Conservation (phyloP, 2,329 filamentous ascomycete genomes). For the Exophiala sideris region DNA sequence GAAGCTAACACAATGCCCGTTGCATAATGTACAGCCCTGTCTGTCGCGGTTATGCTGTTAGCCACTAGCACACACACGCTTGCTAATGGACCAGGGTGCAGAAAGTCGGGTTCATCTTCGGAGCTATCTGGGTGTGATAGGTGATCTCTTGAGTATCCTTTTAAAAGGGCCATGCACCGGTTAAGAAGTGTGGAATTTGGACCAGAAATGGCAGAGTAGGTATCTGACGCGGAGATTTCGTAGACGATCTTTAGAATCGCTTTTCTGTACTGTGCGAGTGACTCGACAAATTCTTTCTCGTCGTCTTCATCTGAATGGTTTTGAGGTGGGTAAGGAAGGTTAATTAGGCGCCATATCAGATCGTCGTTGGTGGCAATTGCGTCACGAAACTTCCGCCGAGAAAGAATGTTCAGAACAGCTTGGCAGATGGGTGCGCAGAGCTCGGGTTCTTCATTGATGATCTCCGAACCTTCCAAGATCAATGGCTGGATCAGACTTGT, state of each 20-base stretch:
- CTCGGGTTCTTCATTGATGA: slow-evolving; percentile 10
- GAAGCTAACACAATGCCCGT: not conserved
- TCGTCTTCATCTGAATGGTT: slow-evolving; percentile 14
- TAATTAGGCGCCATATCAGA: slow-evolving; percentile 14
- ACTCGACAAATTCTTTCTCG: not conserved
- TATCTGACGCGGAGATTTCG: slow-evolving; percentile 17
- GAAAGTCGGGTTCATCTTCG: too few species aligned
- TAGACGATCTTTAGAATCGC: slow-evolving; percentile 23
- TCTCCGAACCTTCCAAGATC: slow-evolving; percentile 10
- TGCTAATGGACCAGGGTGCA: too few species aligned
- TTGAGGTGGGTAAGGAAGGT: slow-evolving; percentile 9
- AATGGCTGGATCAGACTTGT: slow-evolving; percentile 10
- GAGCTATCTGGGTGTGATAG: too few species aligned
- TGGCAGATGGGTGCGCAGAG: slow-evolving; percentile 17
- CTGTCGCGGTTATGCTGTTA: slow-evolving; percentile 17
- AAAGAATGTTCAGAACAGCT: slow-evolving; percentile 19
- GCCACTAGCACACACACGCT: slow-evolving; percentile 18
- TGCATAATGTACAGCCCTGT: slow-evolving; percentile 10
- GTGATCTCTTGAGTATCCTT: too few species aligned
- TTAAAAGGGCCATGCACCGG: too few species aligned
- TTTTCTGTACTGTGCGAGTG: slow-evolving; percentile 15
- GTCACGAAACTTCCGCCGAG: slow-evolving; percentile 8
- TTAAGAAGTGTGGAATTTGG: slow-evolving; percentile 6
- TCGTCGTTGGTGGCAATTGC: slow-evolving; percentile 8
- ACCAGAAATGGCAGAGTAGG: slow-evolving; percentile 8